Evolutionary conservation across 2,329 filamentous ascomycete genomes (phyloP), one percentile per base, ranked within the genome.

Genomic region (Fusarium palustre): DNA sequence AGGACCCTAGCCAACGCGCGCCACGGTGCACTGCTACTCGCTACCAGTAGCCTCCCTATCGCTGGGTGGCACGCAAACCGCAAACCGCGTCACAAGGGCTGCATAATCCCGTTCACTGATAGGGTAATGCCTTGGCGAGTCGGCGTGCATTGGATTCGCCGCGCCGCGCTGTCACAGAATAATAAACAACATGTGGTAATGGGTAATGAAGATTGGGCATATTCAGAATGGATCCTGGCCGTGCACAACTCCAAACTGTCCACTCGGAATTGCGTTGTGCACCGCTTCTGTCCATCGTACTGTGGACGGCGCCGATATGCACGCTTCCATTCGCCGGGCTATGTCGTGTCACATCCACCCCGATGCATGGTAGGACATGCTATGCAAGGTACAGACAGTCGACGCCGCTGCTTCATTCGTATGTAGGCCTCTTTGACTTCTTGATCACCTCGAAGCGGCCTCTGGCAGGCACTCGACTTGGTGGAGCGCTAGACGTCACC

Each of bases 61-160:
- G 55, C 31, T 41, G 70, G 70, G 68, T 76, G 75, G 74, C 75
- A 76, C 75, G 74, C 74, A 75, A 73, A 72, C 71, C 68, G 39
- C 59, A 71, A 68, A 52, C 59, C 55, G 72, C 72, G 71, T 78
- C 76, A 78, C 77, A 78, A 76, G 73, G 69, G 72, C 71, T 79
- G 77, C 78, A 79, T 73, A 79, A 77, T 73, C 64, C 68, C 74
- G 76, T 67, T 38, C 67, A 70, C 64, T 76, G 76, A 79, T 76
- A 72, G 76, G 77, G 55, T 56, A 53, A 64, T 59, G 43, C 60
- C 67, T 64, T 69, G 59, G 56, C 56, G 52, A 64, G 65, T 63
- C 54, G 54, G 43, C 60, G 39, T 69, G 66, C 59, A 59, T 66
- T 65, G 47, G 54, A 59, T 47, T 69, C 61, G 55, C 70, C 64